Evolutionary conservation across 208 protist species (phyloP).

Genomic region (Leishmania arabica): DNA sequence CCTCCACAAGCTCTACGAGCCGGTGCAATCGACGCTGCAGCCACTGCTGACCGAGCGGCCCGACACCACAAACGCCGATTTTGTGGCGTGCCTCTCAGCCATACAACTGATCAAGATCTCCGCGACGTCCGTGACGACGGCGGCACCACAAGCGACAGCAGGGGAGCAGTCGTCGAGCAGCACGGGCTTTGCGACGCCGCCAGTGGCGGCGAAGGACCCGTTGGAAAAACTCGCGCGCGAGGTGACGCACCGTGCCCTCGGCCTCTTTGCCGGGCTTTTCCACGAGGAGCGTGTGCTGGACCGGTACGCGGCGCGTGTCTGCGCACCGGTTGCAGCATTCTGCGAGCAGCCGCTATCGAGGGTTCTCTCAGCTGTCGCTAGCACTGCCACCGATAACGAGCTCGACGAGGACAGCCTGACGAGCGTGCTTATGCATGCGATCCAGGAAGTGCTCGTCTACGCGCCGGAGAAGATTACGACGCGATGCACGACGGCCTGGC

Average conservation of each 20-base stretch:
- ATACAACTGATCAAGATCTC: conserved; percentile 42
- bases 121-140: neutral
- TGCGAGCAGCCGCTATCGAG: conserved; percentile 24
- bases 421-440: conserved; percentile 7
- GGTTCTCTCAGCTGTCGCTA: neutral
- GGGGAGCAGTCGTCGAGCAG: neutral
- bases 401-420: conserved; percentile 14
- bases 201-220: conserved; percentile 15
- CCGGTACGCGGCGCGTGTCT: conserved; percentile 28
- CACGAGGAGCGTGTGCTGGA: conserved; percentile 30
- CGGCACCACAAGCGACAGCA: neutral
- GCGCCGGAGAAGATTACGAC: conserved; percentile 53
- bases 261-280: conserved; percentile 25
- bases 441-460: conserved; percentile 46
- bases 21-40: conserved; percentile 19
- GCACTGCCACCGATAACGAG: neutral
- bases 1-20: conserved; percentile 14
- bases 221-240: conserved; percentile 25
- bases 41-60: conserved; percentile 24
- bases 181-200: neutral
- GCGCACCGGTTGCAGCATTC: conserved; percentile 14
- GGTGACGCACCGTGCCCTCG: conserved; percentile 22
- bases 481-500: conserved; percentile 47
- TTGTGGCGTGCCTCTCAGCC: conserved; percentile 43
- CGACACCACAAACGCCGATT: conserved; percentile 33